phyloP scores from a whole-genome alignment of 2,329 filamentous ascomycete genomes.

The Sordariomycetes sp. region DNA sequence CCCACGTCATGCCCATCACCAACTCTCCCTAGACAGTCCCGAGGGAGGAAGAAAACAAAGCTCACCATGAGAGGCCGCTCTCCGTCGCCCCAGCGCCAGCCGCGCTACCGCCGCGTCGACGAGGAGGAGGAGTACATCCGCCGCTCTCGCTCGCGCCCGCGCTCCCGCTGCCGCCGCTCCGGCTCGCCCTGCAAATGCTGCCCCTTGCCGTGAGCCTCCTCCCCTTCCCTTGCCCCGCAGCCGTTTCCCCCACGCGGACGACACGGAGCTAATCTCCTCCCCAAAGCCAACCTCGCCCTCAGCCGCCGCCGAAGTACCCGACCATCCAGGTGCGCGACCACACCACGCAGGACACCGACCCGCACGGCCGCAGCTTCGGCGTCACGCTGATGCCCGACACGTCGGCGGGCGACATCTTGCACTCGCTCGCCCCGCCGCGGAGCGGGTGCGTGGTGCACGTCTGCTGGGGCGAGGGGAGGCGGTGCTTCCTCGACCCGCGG shows the following conservation, averaged over 20 bases:
- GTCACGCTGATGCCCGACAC: slow-evolving; percentile 2
- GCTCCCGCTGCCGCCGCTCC: neutral
- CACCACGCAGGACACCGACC: slow-evolving; percentile 1
- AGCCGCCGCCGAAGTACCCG: neutral
- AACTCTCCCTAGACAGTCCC: neutral
- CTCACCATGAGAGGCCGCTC: neutral
- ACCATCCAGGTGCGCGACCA: slow-evolving; percentile 1
- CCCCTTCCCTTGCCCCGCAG: neutral
- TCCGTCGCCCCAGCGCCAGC: neutral
- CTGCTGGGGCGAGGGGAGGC: neutral
- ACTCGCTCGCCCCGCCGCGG: slow-evolving; percentile 2
- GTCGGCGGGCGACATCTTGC: neutral
- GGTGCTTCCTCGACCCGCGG: neutral
- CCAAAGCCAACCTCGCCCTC: neutral
- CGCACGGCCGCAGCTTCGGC: slow-evolving; percentile 2
- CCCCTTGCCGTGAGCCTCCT: neutral
- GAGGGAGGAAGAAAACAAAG: neutral
- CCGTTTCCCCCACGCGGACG: neutral
- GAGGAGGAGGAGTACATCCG: slow-evolving; percentile 1
- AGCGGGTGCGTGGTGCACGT: slow-evolving; percentile 1
- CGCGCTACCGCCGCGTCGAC: neutral
- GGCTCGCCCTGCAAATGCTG: neutral
- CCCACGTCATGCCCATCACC: too few species aligned
- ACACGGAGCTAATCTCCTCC: neutral
- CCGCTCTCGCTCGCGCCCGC: neutral